These are phyloP conservation scores for Coemansia sp. DNA, from an alignment of 192 early-diverging fungal genomes.

Conservation along the genomic window DNA sequence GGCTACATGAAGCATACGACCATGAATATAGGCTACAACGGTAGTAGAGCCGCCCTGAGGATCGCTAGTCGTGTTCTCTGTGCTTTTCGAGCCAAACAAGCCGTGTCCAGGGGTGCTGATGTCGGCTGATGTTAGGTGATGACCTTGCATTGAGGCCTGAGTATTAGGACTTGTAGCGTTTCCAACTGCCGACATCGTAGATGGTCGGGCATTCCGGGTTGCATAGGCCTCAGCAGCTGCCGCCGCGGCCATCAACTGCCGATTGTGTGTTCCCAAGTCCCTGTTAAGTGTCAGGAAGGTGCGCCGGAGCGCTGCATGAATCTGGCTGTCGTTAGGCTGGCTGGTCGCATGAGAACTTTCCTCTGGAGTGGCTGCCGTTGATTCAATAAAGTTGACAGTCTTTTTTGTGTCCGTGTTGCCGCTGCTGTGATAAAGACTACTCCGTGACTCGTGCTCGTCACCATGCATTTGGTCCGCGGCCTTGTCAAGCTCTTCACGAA, in stretches of 20 bases:
- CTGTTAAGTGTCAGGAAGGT: constrained; percentile 82
- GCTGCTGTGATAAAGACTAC: neutral
- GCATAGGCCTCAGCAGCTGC: constrained; percentile 42
- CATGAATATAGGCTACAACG: constrained; percentile 74
- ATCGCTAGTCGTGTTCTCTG: constrained; percentile 38
- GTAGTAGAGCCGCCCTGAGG: constrained; percentile 73
- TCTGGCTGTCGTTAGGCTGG: constrained; percentile 36
- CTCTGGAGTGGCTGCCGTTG: constrained; percentile 9
- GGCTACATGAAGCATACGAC: constrained; percentile 75
- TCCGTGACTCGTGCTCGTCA: constrained; percentile 24
- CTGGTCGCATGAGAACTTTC: constrained; percentile 15
- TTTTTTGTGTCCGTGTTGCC: constrained; percentile 17
- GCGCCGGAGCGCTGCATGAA: constrained; percentile 69
- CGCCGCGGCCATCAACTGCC: constrained; percentile 46
- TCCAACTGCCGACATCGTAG: constrained; percentile 8
- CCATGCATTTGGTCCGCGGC: constrained; percentile 52
- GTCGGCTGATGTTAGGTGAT: constrained; percentile 19
- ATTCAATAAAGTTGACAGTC: constrained; percentile 48
- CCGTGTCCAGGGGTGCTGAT: constrained; percentile 30
- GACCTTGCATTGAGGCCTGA: neutral
- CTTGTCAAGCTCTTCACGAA: constrained; percentile 74
- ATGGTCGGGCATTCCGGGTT: constrained; percentile 30
- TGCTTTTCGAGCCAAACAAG: constrained; percentile 24
- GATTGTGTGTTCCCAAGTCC: constrained; percentile 66
- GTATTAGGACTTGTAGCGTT: neutral